These are phyloP conservation scores for Xeromyces bisporus DNA, from an alignment of 495 filamentous ascomycete species.

Conservation along the genomic window DNA sequence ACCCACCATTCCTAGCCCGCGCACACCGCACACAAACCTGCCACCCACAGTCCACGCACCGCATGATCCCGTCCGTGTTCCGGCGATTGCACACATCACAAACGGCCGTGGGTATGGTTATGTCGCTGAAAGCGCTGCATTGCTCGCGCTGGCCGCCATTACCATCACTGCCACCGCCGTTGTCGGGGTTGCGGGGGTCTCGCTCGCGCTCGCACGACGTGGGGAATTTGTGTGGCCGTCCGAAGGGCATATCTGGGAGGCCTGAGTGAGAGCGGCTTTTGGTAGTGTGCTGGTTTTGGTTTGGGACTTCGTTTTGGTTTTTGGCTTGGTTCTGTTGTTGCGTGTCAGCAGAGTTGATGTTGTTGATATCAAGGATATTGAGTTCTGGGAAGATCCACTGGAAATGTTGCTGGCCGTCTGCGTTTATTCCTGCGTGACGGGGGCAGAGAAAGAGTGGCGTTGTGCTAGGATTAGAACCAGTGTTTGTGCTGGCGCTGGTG, in stretches of 20 bases:
- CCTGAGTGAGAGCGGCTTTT: neutral
- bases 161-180: neutral
- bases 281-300: neutral
- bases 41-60: slow-evolving; percentile 27
- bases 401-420: no score
- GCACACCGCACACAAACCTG: slow-evolving; percentile 28
- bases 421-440: neutral
- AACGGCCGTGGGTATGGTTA: slow-evolving; percentile 31
- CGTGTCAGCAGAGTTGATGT: no score
- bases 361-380: no score
- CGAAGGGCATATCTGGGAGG: neutral
- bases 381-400: no score
- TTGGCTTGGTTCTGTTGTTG: neutral
- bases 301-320: neutral
- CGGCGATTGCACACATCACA: slow-evolving; percentile 32
- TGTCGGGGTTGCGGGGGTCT: neutral
- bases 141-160: neutral
- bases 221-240: neutral
- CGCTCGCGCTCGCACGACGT: neutral
- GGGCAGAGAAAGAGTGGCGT: neutral
- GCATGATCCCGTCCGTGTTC: slow-evolving; percentile 26
- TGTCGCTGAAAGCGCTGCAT: slow-evolving; percentile 9
- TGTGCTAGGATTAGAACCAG: no score
- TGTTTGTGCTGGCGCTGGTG: neutral
- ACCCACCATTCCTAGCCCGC: slow-evolving; percentile 3